Base-by-base conservation (phyloP, 352 stramenopile species). In the Thalassiosira oceanica region DNA sequence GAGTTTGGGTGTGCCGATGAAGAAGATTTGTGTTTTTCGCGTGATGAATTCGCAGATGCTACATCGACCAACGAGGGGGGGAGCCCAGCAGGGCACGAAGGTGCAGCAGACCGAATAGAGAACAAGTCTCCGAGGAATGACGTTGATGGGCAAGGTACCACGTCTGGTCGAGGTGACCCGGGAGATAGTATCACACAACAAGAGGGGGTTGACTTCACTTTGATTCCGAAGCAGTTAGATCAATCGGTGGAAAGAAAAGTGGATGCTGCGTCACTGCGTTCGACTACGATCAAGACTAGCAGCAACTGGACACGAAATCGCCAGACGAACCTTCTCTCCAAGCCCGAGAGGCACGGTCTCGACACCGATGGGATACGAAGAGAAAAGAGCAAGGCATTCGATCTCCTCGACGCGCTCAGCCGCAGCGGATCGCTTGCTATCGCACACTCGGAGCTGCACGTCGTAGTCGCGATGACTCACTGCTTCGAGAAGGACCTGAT, bases 381-480 rank as follows among this genome's bases (percentile, higher is more conserved):
- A 13, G 72, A 91, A 48, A 89, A 68, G 21, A 77, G 86, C 41
- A 92, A 88, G 41, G 86, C 87, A 1, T 91, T 92, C 56, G 89
- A 94, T 57, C 61, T 94, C 7, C 60, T 94, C 4, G 86, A 93
- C 73, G 89, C 86, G 11, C 53, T 94, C 1, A 86, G 65, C 28
- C 62, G 81, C 31, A 92, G 81, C 61, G 89, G 89, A n/a, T 83
- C 74, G 0, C 66, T 94, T 16, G 46, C 78, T 2, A 84, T 93
- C 15, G 29, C 61, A 2, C 77, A 51, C 50, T 74, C 67, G 24
- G 73, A 92, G 23, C 64, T 94, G 35, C 89, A 94, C 64, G 80
- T 93, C 0, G 51, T 94, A 11, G 48, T 94, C 33, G 85, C 78
- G 23, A 50, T 82, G 8, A 92, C 85, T 15, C 87, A 93, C 54